These are phyloP conservation scores for Candida hispaniensis DNA, from an alignment of 805 yeast genomes.

Conservation along the genomic window DNA sequence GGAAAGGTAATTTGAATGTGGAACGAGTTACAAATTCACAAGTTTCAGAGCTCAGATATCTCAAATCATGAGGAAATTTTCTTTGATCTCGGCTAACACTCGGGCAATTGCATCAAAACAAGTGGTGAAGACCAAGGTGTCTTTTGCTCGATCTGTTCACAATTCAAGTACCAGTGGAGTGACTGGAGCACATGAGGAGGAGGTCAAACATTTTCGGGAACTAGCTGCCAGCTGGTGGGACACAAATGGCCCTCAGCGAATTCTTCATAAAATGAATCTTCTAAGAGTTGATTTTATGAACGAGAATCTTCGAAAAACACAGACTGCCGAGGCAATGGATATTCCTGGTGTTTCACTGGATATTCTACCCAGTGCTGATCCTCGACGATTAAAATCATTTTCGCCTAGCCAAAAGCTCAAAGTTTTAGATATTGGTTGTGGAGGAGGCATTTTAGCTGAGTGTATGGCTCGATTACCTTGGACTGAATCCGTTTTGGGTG, in stretches of 20 bases:
- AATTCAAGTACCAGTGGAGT: constrained; percentile 9
- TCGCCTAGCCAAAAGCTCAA: constrained; percentile 28
- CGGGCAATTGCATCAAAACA: too few relatives aligned
- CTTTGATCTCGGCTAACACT: too few relatives aligned
- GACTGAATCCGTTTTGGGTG: constrained; percentile 57
- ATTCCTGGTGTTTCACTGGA: constrained; percentile 69
- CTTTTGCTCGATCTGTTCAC: too few relatives aligned
- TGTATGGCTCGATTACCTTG: constrained; percentile 64
- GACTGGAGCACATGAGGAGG: constrained; percentile 35
- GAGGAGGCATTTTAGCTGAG: constrained; percentile 93
- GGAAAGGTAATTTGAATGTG: neutral
- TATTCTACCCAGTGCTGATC: constrained; percentile 44
- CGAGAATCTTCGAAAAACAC: constrained; percentile 35
- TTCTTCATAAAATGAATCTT: constrained; percentile 88
- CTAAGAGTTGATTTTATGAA: constrained; percentile 79
- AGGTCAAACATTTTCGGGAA: constrained; percentile 69
- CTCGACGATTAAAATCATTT: constrained; percentile 28
- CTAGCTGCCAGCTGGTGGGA: constrained; percentile 99
- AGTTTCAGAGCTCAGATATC: neutral
- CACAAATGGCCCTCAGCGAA: constrained; percentile 81
- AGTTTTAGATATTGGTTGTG: constrained; percentile 90
- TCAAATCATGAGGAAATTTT: too few relatives aligned
- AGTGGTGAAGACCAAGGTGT: constrained; percentile 1
- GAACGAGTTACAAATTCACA: neutral
- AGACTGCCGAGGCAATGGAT: constrained; percentile 28